These are phyloP conservation scores for Phyllosticta citrichinensis DNA, from an alignment of 2,329 filamentous ascomycete species.

Conservation along the genomic window DNA sequence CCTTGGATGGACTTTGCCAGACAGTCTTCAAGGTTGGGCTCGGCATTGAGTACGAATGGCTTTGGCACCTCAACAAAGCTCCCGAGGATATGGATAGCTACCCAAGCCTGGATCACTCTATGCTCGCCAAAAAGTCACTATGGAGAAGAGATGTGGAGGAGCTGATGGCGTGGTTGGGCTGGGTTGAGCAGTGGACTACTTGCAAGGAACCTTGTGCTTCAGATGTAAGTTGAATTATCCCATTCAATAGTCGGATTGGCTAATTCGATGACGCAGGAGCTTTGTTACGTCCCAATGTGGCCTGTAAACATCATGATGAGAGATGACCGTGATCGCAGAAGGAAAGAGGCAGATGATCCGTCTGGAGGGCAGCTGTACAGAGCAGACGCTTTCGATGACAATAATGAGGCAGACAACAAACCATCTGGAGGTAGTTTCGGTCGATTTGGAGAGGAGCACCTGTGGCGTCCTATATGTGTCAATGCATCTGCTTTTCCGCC, in stretches of 20 bases:
- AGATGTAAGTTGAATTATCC: slow-evolving; percentile 16
- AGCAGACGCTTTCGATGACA: neutral
- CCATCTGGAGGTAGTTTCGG: neutral
- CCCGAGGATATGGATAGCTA: neutral
- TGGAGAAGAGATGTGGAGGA: slow-evolving; percentile 32
- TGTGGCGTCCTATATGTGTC: slow-evolving; percentile 16
- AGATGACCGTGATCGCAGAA: neutral
- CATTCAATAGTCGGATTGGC: neutral
- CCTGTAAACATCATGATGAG: slow-evolving; percentile 21
- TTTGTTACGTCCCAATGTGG: slow-evolving; percentile 45
- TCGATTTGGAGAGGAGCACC: slow-evolving; percentile 1
- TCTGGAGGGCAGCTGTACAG: neutral
- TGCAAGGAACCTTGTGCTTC: slow-evolving; percentile 33
- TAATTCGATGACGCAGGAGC: slow-evolving; percentile 20
- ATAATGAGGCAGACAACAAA: neutral
- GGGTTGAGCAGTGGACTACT: slow-evolving; percentile 37
- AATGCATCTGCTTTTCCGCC: neutral
- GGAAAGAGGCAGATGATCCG: neutral
- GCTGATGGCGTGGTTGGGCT: slow-evolving; percentile 42
- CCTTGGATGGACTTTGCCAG: slow-evolving; percentile 31
- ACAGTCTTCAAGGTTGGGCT: slow-evolving; percentile 35
- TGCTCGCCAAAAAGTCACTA: neutral
- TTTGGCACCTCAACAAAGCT: slow-evolving; percentile 19
- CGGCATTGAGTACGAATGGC: slow-evolving; percentile 32
- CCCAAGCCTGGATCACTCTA: neutral